phyloP scores from a whole-genome alignment of 1,284 basidiomycete species.

The Cystobasidium sp. region DNA sequence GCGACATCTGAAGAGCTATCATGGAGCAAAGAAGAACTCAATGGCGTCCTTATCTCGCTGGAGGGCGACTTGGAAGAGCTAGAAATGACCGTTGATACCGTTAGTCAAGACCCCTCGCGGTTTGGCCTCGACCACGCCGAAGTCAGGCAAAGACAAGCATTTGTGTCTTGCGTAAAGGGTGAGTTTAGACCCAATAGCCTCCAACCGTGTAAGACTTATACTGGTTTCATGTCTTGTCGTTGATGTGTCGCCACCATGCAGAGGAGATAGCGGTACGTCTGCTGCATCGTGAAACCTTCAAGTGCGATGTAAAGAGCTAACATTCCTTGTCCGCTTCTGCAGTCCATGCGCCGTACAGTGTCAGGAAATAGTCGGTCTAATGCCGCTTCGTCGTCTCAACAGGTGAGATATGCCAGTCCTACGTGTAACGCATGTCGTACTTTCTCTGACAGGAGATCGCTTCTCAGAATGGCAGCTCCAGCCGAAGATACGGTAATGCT shows the following conservation, averaged over 20 bases:
- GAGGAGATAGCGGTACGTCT: constrained; percentile 32
- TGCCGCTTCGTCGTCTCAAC: background rate
- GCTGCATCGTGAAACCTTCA: background rate
- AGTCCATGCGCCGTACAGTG: constrained; percentile 12
- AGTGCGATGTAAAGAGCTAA: background rate
- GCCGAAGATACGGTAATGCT: background rate
- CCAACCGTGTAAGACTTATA: background rate
- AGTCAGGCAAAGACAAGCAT: constrained; percentile 71
- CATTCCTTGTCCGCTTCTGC: background rate
- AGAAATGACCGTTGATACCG: constrained; percentile 86
- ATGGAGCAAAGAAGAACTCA: constrained; percentile 62
- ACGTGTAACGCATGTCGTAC: too few species aligned
- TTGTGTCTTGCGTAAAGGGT: constrained; percentile 70
- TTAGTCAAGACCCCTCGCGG: constrained; percentile 64
- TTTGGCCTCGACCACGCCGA: constrained; percentile 79
- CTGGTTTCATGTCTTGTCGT: background rate
- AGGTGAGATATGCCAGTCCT: background rate
- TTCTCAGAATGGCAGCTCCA: background rate
- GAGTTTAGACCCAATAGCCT: constrained; percentile 72
- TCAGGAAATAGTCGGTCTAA: background rate
- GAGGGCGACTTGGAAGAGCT: constrained; percentile 84
- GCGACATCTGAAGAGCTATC: constrained; percentile 40
- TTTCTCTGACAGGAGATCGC: background rate
- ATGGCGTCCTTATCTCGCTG: constrained; percentile 72
- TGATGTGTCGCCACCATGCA: background rate